Conservation (phyloP, 108 stramenopile genomes). For the Schizochytrium sp. region DNA sequence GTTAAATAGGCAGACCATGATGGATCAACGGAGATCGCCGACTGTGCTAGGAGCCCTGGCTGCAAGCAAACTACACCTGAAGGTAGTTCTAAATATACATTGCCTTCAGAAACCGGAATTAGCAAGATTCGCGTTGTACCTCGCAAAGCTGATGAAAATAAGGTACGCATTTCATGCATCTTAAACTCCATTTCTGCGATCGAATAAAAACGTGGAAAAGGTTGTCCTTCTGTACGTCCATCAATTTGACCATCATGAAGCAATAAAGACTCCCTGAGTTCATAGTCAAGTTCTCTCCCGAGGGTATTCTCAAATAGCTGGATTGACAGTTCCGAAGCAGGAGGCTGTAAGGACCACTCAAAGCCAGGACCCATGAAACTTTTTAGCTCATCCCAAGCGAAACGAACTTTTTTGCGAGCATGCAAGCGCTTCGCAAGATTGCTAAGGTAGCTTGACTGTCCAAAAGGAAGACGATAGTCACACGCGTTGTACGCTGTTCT, state of each 20-base stretch:
- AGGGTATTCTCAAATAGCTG: not conserved
- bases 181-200: not conserved
- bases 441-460: not conserved
- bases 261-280: slow-evolving; percentile 15
- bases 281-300: not conserved
- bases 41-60: not conserved
- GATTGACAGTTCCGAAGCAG: not conserved
- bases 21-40: not conserved
- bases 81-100: not conserved
- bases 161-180: not conserved
- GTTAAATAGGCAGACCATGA: slow-evolving; percentile 11
- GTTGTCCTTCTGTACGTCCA: not conserved
- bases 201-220: slow-evolving; percentile 8
- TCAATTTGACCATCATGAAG: slow-evolving; percentile 15
- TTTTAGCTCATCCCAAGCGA: not conserved
- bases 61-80: not conserved
- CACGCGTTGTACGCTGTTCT: not conserved
- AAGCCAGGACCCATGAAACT: slow-evolving; percentile 6
- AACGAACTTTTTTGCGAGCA: not conserved
- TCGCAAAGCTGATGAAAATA: not conserved
- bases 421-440: not conserved
- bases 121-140: not conserved
- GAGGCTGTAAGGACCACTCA: not conserved
- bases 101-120: not conserved
- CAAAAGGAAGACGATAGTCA: not conserved